These are phyloP conservation scores for Chlamydomonas urium DNA, from an alignment of 139 green algal species.

Conservation along the genomic window DNA sequence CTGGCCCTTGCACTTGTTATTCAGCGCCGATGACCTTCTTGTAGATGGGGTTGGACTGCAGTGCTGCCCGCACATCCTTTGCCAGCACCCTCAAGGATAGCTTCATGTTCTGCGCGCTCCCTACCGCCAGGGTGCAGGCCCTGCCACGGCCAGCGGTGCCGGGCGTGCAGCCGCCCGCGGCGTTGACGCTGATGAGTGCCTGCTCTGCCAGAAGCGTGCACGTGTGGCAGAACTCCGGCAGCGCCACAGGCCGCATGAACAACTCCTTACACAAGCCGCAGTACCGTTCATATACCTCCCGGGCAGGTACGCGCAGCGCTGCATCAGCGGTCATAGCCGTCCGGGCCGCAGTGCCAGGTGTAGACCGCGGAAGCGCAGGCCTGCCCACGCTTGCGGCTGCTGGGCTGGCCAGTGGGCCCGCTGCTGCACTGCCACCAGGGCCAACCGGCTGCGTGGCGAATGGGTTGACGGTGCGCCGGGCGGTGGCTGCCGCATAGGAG, in stretches of 20 bases:
- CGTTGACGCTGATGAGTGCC: slow-evolving; percentile 5
- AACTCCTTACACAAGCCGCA: slow-evolving; percentile 14
- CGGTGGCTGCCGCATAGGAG: slow-evolving; percentile 18
- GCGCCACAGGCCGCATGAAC: slow-evolving; percentile 13
- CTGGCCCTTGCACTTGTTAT: no score
- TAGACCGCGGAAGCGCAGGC: not conserved
- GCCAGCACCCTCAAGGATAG: slow-evolving; percentile 17
- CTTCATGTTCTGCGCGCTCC: slow-evolving; percentile 5
- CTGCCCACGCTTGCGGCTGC: not conserved
- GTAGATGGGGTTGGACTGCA: slow-evolving; percentile 34
- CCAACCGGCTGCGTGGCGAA: not conserved
- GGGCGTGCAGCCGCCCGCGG: not conserved
- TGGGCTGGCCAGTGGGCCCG: not conserved
- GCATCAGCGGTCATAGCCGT: not conserved
- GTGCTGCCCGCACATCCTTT: slow-evolving; percentile 26
- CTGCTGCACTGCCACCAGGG: not conserved
- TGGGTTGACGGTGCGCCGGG: slow-evolving; percentile 22
- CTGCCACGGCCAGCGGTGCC: not conserved
- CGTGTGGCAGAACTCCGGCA: slow-evolving; percentile 8
- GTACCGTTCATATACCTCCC: slow-evolving; percentile 14
- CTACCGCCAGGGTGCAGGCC: not conserved
- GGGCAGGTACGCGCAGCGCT: not conserved
- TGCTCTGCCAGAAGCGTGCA: slow-evolving; percentile 3
- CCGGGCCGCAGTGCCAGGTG: slow-evolving; percentile 10
- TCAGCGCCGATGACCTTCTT: slow-evolving; percentile 35